phyloP scores from a whole-genome alignment of 2,329 filamentous ascomycete genomes.

The Aspergillus oerlinghausenensis region DNA sequence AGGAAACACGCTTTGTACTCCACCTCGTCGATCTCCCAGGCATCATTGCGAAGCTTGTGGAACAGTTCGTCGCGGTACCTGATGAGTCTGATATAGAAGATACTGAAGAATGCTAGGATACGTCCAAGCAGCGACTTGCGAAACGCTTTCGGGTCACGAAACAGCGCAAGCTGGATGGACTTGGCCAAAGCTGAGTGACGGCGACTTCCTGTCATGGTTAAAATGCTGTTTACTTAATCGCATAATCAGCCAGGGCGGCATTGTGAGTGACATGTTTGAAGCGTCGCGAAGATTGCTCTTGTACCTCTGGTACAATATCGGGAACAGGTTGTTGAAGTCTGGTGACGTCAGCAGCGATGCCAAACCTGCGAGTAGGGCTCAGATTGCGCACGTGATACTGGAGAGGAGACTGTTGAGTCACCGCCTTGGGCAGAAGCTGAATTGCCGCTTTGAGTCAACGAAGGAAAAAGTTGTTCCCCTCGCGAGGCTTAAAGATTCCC shows the following conservation, averaged over 20 bases:
- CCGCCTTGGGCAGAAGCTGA: slow-evolving; percentile 21
- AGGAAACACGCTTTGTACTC: slow-evolving; percentile 54
- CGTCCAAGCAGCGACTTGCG: slow-evolving; percentile 37
- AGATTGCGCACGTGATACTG: slow-evolving; percentile 10
- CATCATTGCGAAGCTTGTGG: slow-evolving; percentile 45
- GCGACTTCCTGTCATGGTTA: slow-evolving; percentile 17
- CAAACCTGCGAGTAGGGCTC: background rate
- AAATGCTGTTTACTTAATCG: background rate
- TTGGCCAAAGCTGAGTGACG: slow-evolving; percentile 24
- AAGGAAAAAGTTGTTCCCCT: slow-evolving; percentile 23
- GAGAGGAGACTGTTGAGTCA: slow-evolving; percentile 12
- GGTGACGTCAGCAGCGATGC: background rate
- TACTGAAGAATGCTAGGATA: slow-evolving; percentile 51
- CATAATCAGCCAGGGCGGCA: background rate
- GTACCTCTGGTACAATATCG: background rate
- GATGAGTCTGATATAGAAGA: slow-evolving; percentile 48
- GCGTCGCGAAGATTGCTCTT: background rate
- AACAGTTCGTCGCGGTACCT: slow-evolving; percentile 49
- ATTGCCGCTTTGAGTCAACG: slow-evolving; percentile 27
- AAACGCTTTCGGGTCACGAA: slow-evolving; percentile 23
- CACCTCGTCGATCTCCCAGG: slow-evolving; percentile 52
- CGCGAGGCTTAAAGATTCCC: slow-evolving; percentile 11
- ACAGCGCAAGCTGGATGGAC: slow-evolving; percentile 29
- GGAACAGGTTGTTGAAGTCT: background rate
- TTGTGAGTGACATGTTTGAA: background rate